A percentile compares a stretch with the other conserved stretches of the same genome.
These are phyloP conservation scores for Phialophora macrospora DNA, from an alignment of 2,329 filamentous ascomycete species.

Conservation along the genomic window DNA sequence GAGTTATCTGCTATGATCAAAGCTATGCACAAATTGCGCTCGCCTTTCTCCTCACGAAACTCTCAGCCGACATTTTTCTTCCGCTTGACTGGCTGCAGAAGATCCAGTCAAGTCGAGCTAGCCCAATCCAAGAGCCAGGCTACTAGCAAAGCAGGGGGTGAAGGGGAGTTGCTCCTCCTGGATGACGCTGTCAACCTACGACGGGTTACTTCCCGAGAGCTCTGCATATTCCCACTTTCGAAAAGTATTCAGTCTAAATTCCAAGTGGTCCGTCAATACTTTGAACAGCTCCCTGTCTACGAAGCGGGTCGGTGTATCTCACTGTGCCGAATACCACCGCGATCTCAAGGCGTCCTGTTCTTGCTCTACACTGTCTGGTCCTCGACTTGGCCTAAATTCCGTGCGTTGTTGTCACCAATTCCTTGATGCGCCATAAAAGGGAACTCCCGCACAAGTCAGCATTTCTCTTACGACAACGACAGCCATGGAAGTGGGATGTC, in stretches of 20 bases:
- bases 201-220: neutral
- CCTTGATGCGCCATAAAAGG: slow-evolving; percentile 39
- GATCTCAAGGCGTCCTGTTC: slow-evolving; percentile 9
- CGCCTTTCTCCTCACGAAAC: too few species aligned
- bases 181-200: neutral
- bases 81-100: neutral
- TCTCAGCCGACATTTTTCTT: slow-evolving; percentile 17
- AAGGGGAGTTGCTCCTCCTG: neutral
- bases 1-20: too few species aligned
- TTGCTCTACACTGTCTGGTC: slow-evolving; percentile 37
- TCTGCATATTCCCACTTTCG: neutral
- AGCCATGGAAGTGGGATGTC: slow-evolving; percentile 40
- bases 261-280: neutral
- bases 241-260: neutral
- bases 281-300: neutral
- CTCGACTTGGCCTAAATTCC: slow-evolving; percentile 37
- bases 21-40: too few species aligned
- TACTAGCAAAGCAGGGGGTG: too few species aligned
- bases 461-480: slow-evolving; percentile 41
- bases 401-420: slow-evolving; percentile 31
- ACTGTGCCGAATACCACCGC: neutral
- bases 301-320: neutral
- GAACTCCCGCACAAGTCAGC: slow-evolving; percentile 36
- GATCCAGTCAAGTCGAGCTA: slow-evolving; percentile 13
- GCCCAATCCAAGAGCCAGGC: slow-evolving; percentile 18